These are phyloP conservation scores for Fusarium marasasianum DNA, from an alignment of 2,329 filamentous ascomycete genomes.

Conservation along the genomic window DNA sequence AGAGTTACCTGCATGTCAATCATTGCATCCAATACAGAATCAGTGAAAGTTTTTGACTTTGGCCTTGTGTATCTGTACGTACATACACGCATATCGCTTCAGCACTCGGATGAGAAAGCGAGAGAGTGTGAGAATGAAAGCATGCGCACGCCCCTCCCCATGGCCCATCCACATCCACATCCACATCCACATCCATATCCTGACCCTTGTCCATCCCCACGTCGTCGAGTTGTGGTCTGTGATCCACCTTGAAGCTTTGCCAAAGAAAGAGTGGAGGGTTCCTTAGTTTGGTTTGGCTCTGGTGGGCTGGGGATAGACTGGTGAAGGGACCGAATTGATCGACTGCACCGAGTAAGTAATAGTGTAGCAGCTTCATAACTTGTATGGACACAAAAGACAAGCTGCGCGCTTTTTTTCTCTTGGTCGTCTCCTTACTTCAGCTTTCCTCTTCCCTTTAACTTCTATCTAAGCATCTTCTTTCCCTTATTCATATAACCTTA, in stretches of 20 bases:
- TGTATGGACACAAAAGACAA: slow-evolving; percentile 39
- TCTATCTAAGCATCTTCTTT: background rate
- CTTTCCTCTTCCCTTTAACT: slow-evolving; percentile 1
- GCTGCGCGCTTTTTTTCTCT: slow-evolving; percentile 39
- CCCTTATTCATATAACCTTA: background rate
- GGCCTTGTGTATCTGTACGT: slow-evolving; percentile 17
- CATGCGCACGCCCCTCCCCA: slow-evolving; percentile 33
- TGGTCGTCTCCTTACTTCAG: slow-evolving; percentile 12
- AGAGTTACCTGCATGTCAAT: slow-evolving; percentile 12
- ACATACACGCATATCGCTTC: background rate
- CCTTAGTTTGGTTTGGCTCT: slow-evolving; percentile 34
- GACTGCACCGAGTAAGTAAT: slow-evolving; percentile 17
- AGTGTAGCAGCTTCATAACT: slow-evolving; percentile 40
- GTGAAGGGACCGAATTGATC: slow-evolving; percentile 34
- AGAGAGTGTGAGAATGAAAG: background rate
- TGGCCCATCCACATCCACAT: slow-evolving; percentile 8
- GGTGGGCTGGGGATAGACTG: slow-evolving; percentile 27
- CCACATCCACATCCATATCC: slow-evolving; percentile 13
- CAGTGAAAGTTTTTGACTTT: slow-evolving; percentile 17
- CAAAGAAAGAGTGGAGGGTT: slow-evolving; percentile 15
- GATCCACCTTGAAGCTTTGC: slow-evolving; percentile 20
- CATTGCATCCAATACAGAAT: slow-evolving; percentile 9
- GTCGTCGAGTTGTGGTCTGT: slow-evolving; percentile 23
- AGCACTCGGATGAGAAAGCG: background rate
- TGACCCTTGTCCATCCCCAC: slow-evolving; percentile 30